phyloP scores from a whole-genome alignment of 176 grass and related monocot genomes.

The Phyllostachys edulis region DNA sequence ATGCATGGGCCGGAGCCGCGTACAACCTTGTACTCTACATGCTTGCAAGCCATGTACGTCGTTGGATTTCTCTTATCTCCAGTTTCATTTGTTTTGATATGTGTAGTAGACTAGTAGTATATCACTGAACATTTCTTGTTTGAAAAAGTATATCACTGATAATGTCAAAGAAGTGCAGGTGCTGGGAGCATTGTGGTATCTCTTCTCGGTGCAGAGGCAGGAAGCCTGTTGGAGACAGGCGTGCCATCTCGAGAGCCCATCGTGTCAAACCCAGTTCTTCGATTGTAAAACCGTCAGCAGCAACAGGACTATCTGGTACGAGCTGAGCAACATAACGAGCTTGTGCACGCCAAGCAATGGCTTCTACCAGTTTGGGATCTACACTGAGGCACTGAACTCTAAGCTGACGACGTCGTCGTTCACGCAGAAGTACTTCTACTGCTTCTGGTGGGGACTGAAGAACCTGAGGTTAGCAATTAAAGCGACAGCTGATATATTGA shows the following conservation, averaged over 20 bases:
- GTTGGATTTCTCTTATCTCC: neutral
- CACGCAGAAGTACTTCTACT: constrained; percentile 91
- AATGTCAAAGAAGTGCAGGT: constrained; percentile 40
- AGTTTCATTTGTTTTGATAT: neutral
- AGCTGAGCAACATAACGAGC: constrained; percentile 47
- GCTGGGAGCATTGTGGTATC: constrained; percentile 89
- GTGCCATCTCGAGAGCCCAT: constrained; percentile 46
- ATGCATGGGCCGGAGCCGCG: constrained; percentile 87
- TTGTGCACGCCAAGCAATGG: constrained; percentile 57
- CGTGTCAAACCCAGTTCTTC: constrained; percentile 69
- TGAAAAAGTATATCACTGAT: neutral
- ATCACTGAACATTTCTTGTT: no score
- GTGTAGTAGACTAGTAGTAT: no score
- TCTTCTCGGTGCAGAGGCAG: constrained; percentile 80
- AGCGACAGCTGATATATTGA: neutral
- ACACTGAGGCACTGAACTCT: constrained; percentile 58
- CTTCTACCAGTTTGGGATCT: constrained; percentile 89
- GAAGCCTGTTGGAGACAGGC: constrained; percentile 79
- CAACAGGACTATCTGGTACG: constrained; percentile 49
- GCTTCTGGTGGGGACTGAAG: constrained; percentile 99
- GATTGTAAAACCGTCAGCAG: constrained; percentile 51
- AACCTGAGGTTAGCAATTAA: constrained; percentile 62
- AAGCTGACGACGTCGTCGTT: constrained; percentile 71
- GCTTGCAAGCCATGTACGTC: constrained; percentile 86
- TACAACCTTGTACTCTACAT: constrained; percentile 99